Percentiles rank a stretch among this genome's conserved stretches.
phyloP scores from a whole-genome alignment of 2,329 filamentous ascomycete species.

The Pestalotiopsis sp. region DNA sequence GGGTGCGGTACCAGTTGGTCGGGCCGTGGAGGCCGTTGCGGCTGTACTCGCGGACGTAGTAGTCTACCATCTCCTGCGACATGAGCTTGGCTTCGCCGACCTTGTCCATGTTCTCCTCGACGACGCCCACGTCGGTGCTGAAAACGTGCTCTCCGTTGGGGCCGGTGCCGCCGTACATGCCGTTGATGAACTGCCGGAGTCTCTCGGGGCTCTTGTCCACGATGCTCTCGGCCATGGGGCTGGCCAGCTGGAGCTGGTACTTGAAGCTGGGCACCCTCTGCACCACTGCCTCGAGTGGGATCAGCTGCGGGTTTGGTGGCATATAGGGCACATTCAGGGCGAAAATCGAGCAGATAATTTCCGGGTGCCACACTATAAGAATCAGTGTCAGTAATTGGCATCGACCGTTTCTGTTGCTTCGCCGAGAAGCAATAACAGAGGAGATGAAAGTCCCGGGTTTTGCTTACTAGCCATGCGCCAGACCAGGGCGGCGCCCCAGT shows the following conservation, averaged over 20 bases:
- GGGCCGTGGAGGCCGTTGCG: constrained; percentile 75
- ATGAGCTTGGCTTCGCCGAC: constrained; percentile 60
- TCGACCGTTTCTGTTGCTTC: neutral
- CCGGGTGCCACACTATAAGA: constrained; percentile 63
- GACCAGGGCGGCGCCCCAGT: constrained; percentile 82
- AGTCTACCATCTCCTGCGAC: constrained; percentile 69
- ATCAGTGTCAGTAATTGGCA: neutral
- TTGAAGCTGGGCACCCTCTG: constrained; percentile 65
- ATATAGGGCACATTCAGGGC: constrained; percentile 76
- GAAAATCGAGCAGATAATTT: constrained; percentile 74
- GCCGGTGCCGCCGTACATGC: constrained; percentile 67
- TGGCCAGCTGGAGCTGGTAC: constrained; percentile 82
- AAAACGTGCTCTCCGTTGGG: constrained; percentile 59
- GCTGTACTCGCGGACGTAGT: constrained; percentile 73
- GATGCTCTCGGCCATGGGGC: constrained; percentile 64
- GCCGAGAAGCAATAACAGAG: neutral
- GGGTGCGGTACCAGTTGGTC: constrained; percentile 84
- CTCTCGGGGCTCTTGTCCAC: constrained; percentile 52
- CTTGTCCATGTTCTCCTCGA: constrained; percentile 61
- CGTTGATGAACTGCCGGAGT: constrained; percentile 69
- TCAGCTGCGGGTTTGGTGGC: constrained; percentile 51
- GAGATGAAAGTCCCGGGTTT: neutral
- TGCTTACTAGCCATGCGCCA: constrained; percentile 63
- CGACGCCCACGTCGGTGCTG: constrained; percentile 58
- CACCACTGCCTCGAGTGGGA: constrained; percentile 61